Base-by-base conservation (phyloP, 179 eudicot species). In the Vitellaria paradoxa region DNA sequence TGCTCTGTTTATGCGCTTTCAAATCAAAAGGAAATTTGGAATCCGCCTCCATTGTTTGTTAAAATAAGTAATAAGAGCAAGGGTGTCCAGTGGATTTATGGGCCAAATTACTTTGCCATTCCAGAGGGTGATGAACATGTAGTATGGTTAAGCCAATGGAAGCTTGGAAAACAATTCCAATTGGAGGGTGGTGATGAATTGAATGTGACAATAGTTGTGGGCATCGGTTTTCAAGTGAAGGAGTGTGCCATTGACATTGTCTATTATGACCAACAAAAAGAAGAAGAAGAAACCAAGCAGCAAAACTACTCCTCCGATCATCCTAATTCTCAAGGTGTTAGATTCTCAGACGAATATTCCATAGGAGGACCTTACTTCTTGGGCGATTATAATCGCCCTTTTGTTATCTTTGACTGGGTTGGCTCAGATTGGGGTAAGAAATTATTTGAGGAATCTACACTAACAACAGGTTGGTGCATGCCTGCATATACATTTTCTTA, bases 1-100 rank as follows among this genome's bases (percentile, higher is more conserved):
- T 68, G 72, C 17, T 17, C 13, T 68, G 71, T 68, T 10, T 68
- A 45, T 68, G 45, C 45, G 26, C 14, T 12, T 24, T 24, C 40
- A 4, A 3, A 26, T 10, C 24, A 63, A 10, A 13, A 64, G 42
- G 40, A 64, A 10, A 56, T 56, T 56, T 68, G 12, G 15, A 0
- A n/a, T 9, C 60, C 60, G 0, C 60, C 18, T 56, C 14, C 23
- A 42, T 45, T 17, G 7, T 17, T 42, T 20, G 7, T 14, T n/a
- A 68, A n/a, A n/a, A n/a, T n/a, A n/a, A 14, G 52, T 12, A 68
- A 45, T 20, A 68, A 20, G 55, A 68, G 24, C 26, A 68, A 68
- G 72, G 72, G 21, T 68, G 14, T 68, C n/a, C 45, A 68, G 55
- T 68, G 72, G 72, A 21, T 18, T 5, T 68, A 68, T 68, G 24